Evolutionary conservation across 768 basidiomycete species (phyloP), one percentile per base, ranked within the genome.

Genomic region (Porpolomopsis calyptriformis): DNA sequence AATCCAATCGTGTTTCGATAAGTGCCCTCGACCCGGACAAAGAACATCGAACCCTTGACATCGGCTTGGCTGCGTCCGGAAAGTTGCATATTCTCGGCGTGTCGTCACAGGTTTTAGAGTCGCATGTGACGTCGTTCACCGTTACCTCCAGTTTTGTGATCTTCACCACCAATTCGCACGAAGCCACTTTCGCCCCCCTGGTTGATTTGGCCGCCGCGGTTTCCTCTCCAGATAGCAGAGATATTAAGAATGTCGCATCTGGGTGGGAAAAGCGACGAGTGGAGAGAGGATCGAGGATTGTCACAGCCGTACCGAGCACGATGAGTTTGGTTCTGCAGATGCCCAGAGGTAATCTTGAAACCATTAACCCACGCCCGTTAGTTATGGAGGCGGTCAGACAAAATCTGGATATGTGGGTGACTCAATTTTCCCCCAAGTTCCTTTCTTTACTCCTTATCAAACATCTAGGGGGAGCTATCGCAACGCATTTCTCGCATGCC

Each of bases 261-360:
- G 45, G 58, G 18, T 84, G 80, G 80, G 80, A 86, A 57, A 76
- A 70, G 9, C 74, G 94, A 33, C 76, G 86, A 16, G 76, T 97
- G 1, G 96, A 99, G 62, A 69, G 96, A 24, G 96, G 96, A 3
- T 82, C 88, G 5, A 67, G 83, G 48, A 92, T 97, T 26, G 91
- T 98, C 3, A 79, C 83, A 0, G 85, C 83, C 10, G 82, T 96
- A 0, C 84, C 92, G 1, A 90, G 82, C 48, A 66, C 78, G 6
- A 97, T 93, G 88, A 81, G 75, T 54, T 63, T 99, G 26, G 86
- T 98, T 0, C 66, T 99, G 8, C 96, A 99, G 64, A 98, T 98
- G 94, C 96, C 94, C 0, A 69, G 96, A 52, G 96, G 96, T 1
- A 98, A 98, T 63, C 58, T 99, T 49, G 96, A 99, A 67, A 97